Percentiles rank a stretch among this genome's conserved stretches.
Conservation (phyloP, 2,329 filamentous ascomycete genomes). For the Apiospora kogelbergensis region DNA sequence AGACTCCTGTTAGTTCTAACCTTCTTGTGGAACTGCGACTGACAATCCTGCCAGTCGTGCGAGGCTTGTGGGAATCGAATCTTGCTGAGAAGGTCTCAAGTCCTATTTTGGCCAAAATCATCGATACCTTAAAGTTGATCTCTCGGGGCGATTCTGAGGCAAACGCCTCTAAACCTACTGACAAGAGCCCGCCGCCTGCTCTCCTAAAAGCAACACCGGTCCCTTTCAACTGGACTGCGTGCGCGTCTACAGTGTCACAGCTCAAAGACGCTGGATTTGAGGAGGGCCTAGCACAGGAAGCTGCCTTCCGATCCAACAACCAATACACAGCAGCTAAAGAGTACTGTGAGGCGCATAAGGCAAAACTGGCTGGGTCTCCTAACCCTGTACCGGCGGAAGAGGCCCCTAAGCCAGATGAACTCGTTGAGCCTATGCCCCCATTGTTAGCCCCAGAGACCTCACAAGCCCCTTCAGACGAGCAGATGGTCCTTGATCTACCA, state of each 20-base stretch:
- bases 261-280: conserved; percentile 32
- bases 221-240: conserved; percentile 47
- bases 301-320: conserved; percentile 79
- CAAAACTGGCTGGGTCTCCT: conserved; percentile 57
- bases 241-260: conserved; percentile 31
- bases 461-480: conserved; percentile 16
- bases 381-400: conserved; percentile 68
- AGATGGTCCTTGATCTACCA: conserved; percentile 28
- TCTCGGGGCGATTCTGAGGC: conserved; percentile 75
- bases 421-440: conserved; percentile 26
- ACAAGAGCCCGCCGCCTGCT: conserved; percentile 44
- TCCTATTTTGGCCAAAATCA: conserved; percentile 72
- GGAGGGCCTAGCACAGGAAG: conserved; percentile 70
- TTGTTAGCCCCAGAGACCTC: neutral
- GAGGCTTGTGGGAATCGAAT: conserved; percentile 80
- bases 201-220: conserved; percentile 45
- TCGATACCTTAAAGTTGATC: conserved; percentile 80
- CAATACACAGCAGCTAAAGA: conserved; percentile 60
- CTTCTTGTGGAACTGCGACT: conserved; percentile 85
- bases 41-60: conserved; percentile 73
- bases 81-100: conserved; percentile 80
- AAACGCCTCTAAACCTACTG: conserved; percentile 60
- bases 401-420: conserved; percentile 11
- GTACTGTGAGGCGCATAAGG: conserved; percentile 69
- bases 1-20: conserved; percentile 58